A percentile compares a stretch with the other conserved stretches of the same genome.
Conservation (phyloP, 2,329 filamentous ascomycete genomes). For the Hymenoscyphus albidus region DNA sequence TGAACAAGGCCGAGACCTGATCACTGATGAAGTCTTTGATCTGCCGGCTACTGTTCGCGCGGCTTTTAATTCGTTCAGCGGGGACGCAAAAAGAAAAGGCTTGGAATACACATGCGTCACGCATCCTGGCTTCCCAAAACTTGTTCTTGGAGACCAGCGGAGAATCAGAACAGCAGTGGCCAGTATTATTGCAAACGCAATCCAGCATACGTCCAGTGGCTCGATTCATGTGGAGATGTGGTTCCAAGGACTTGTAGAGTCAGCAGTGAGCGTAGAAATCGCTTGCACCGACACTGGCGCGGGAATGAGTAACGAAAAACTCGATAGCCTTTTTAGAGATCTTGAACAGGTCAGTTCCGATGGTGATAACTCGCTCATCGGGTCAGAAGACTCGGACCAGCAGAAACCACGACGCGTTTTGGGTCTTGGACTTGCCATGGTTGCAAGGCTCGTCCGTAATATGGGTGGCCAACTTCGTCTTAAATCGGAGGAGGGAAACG, state of each 20-base stretch:
- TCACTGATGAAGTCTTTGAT: constrained; percentile 79
- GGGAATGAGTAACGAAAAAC: constrained; percentile 61
- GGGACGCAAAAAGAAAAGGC: constrained; percentile 71
- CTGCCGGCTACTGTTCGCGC: constrained; percentile 68
- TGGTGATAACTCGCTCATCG: constrained; percentile 32
- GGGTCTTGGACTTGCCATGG: constrained; percentile 80
- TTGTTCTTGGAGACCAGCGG: constrained; percentile 74
- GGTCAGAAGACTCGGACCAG: constrained; percentile 14
- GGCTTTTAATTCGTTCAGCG: constrained; percentile 68
- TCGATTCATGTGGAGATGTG: constrained; percentile 68
- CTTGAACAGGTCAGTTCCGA: constrained; percentile 55
- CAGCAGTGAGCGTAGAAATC: constrained; percentile 66
- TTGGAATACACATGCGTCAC: constrained; percentile 66
- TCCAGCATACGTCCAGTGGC: constrained; percentile 70
- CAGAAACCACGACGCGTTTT: constrained; percentile 49
- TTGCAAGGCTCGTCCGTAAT: constrained; percentile 81
- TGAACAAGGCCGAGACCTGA: constrained; percentile 72
- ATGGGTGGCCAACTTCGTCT: constrained; percentile 85
- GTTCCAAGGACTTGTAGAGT: constrained; percentile 50
- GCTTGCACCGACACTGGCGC: constrained; percentile 70
- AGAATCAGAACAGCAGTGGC: constrained; percentile 78
- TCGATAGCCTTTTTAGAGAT: constrained; percentile 56
- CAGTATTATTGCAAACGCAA: constrained; percentile 80
- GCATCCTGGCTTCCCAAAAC: constrained; percentile 63
- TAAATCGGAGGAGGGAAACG: constrained; percentile 78